phyloP scores from a whole-genome alignment of 176 grass and related monocot species.

The Alloteropsis semialata region DNA sequence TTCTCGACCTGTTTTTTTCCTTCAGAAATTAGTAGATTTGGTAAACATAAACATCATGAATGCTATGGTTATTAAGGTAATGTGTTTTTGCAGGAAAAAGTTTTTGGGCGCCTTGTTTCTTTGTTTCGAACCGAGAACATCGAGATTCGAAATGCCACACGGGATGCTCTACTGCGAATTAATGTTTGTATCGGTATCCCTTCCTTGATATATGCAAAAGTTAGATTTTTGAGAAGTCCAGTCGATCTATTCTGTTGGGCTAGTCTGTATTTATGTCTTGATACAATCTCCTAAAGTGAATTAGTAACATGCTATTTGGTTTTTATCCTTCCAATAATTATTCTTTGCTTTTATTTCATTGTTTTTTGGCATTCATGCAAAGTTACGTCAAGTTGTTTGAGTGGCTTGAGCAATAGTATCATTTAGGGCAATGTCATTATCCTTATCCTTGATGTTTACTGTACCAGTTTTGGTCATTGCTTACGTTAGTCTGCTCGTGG shows the following conservation, averaged over 20 bases:
- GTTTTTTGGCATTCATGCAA: neutral
- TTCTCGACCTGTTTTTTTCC: neutral
- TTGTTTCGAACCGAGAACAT: slow-evolving; percentile 66
- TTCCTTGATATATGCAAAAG: neutral
- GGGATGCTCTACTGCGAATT: slow-evolving; percentile 59
- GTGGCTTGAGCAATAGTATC: neutral
- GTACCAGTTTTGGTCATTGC: neutral
- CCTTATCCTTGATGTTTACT: neutral
- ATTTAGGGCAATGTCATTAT: neutral
- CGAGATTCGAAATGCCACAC: slow-evolving; percentile 71
- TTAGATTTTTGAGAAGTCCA: neutral
- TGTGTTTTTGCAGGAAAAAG: slow-evolving; percentile 52
- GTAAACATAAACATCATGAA: neutral
- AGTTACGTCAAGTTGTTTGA: neutral
- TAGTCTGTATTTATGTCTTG: neutral
- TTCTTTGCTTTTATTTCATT: neutral
- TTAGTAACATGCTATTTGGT: too few species aligned
- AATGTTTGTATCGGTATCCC: slow-evolving; percentile 57
- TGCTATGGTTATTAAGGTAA: neutral
- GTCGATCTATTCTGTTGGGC: neutral
- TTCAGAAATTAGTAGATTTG: slow-evolving; percentile 4
- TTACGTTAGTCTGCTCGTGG: slow-evolving; percentile 29
- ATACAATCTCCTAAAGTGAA: neutral
- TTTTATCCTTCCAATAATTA: neutral
- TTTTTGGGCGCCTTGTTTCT: slow-evolving; percentile 61